Conservation (phyloP, 108 stramenopile genomes). For the Fistulifera solaris region DNA sequence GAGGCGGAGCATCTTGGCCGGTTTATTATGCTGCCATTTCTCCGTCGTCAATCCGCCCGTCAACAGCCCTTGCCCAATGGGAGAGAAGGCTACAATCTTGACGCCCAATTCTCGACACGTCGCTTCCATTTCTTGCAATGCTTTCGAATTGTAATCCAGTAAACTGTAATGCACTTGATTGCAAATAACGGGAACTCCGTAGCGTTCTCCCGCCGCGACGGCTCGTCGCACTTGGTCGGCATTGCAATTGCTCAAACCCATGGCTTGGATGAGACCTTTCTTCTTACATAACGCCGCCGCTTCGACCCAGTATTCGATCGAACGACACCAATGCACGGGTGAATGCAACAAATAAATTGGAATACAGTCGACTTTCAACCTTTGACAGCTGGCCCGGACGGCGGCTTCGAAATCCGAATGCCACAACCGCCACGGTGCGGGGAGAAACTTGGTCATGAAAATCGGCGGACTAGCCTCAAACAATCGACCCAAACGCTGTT, state of each 20-base stretch:
- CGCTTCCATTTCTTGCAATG: conserved; percentile 43
- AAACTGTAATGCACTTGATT: conserved; percentile 71
- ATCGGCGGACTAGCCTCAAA: conserved; percentile 14
- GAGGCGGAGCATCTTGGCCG: conserved; percentile 56
- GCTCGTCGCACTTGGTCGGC: conserved; percentile 60
- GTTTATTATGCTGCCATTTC: conserved; percentile 37
- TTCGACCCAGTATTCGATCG: conserved; percentile 54
- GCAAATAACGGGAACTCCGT: conserved; percentile 39
- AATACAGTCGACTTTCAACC: conserved; percentile 34
- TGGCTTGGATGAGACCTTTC: conserved; percentile 51
- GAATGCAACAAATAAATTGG: conserved; percentile 60
- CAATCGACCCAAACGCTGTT: conserved; percentile 39
- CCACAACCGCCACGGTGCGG: conserved; percentile 50
- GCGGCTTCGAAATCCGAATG: conserved; percentile 43
- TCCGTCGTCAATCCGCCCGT: conserved; percentile 44
- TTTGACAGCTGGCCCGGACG: conserved; percentile 39
- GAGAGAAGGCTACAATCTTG: conserved; percentile 51
- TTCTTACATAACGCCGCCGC: conserved; percentile 36
- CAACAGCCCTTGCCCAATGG: conserved; percentile 67
- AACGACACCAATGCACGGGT: conserved; percentile 44
- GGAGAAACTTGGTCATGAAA: conserved; percentile 62
- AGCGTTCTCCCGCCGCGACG: conserved; percentile 41
- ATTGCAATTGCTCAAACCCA: conserved; percentile 66
- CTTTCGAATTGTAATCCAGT: conserved; percentile 50
- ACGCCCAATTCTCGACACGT: conserved; percentile 50